Percentiles rank a stretch among this genome's conserved stretches.
These are phyloP conservation scores for Remersonia thermophila DNA, from an alignment of 2,329 filamentous ascomycete genomes.

Conservation along the genomic window DNA sequence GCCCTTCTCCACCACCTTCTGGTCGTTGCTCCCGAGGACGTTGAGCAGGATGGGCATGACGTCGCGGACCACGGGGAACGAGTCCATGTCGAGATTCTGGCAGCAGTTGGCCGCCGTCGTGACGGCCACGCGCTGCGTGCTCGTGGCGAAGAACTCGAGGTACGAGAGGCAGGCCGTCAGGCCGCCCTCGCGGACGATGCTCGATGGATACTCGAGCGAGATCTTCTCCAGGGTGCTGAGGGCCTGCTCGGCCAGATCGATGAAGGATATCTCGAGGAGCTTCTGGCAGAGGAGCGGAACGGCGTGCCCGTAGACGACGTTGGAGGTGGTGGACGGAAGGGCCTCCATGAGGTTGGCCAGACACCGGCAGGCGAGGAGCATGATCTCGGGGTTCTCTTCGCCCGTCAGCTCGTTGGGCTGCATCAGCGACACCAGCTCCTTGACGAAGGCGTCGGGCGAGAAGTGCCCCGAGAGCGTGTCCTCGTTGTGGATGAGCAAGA, in stretches of 20 bases:
- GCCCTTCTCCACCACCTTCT: constrained; percentile 92
- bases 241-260: constrained; percentile 93
- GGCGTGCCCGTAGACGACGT: constrained; percentile 93
- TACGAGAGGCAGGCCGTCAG: constrained; percentile 92
- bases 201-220: constrained; percentile 85
- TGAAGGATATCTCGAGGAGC: constrained; percentile 88
- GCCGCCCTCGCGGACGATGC: constrained; percentile 90
- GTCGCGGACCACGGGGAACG: constrained; percentile 79
- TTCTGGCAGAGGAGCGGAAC: constrained; percentile 93
- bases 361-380: constrained; percentile 91
- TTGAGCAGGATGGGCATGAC: constrained; percentile 94
- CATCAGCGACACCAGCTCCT: constrained; percentile 87
- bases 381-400: constrained; percentile 90
- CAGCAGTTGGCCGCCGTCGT: constrained; percentile 98
- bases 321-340: constrained; percentile 79
- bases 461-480: constrained; percentile 94
- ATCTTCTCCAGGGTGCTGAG: constrained; percentile 96
- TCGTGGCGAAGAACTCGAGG: constrained; percentile 94
- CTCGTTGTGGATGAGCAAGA: constrained; percentile 88
- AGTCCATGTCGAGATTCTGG: constrained; percentile 88
- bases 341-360: constrained; percentile 98
- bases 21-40: constrained; percentile 83
- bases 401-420: constrained; percentile 69
- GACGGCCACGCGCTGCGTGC: constrained; percentile 90
- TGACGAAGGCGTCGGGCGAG: constrained; percentile 85